A percentile compares a stretch with the other conserved stretches of the same genome.
Conservation (phyloP, 2,329 filamentous ascomycete genomes). For the Aspergillus ibericus region DNA sequence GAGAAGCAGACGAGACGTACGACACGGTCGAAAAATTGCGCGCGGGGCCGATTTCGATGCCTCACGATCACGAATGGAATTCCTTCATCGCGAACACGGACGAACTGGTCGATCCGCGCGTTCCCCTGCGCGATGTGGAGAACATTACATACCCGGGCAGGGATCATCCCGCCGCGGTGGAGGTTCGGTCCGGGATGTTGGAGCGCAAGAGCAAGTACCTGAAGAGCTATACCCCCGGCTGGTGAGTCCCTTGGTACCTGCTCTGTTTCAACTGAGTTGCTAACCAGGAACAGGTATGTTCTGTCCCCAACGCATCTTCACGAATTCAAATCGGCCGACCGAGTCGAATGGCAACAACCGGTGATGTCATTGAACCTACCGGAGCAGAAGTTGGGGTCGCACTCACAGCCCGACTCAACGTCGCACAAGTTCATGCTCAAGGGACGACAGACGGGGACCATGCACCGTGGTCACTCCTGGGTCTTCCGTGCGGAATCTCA, state of each 20-base stretch:
- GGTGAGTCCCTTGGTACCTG: conserved; percentile 57
- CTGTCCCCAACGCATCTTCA: conserved; percentile 94
- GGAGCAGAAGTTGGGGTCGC: conserved; percentile 92
- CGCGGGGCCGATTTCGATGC: conserved; percentile 83
- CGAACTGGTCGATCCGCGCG: conserved; percentile 80
- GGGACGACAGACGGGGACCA: conserved; percentile 85
- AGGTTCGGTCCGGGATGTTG: conserved; percentile 85
- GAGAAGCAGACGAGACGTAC: conserved; percentile 81
- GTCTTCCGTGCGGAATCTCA: conserved; percentile 68
- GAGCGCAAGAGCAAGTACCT: conserved; percentile 99
- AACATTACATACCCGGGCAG: conserved; percentile 90
- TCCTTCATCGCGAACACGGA: conserved; percentile 77
- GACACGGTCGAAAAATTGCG: conserved; percentile 77
- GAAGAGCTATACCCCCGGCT: conserved; percentile 94
- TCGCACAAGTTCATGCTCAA: conserved; percentile 99
- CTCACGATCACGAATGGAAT: conserved; percentile 89
- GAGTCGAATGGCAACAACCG: conserved; percentile 74
- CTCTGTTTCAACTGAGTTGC: background rate
- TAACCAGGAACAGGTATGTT: conserved; percentile 68
- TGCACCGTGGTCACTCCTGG: conserved; percentile 78
- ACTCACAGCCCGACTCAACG: conserved; percentile 76
- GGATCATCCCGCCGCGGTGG: conserved; percentile 76
- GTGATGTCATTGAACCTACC: conserved; percentile 95
- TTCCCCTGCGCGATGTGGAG: conserved; percentile 74
- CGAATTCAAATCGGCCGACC: conserved; percentile 98